phyloP scores from a whole-genome alignment of 148 eudicot species.

The Rhododendron griersonianum region DNA sequence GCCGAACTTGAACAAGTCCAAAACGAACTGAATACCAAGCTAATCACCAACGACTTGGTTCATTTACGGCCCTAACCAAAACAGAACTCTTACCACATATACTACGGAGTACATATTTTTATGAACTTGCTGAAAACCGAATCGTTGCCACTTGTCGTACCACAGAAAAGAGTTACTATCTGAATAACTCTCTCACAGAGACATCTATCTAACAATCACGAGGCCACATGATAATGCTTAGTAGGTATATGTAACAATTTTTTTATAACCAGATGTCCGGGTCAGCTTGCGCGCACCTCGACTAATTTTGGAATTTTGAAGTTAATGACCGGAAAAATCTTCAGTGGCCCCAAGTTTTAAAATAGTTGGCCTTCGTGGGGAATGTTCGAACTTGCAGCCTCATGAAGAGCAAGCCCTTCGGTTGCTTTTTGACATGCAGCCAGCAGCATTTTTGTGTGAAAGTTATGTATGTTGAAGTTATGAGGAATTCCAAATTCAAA shows the following conservation, averaged over 20 bases:
- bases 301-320: too few species aligned
- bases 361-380: too few species aligned
- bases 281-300: too few species aligned
- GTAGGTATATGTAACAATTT: neutral
- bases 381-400: neutral
- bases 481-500: neutral
- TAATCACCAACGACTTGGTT: too few species aligned
- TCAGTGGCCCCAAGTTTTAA: too few species aligned
- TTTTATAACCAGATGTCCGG: too few species aligned
- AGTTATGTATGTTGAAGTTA: neutral
- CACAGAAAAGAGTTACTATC: neutral
- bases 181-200: neutral
- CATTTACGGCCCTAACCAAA: too few species aligned
- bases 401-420: too few species aligned
- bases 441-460: neutral
- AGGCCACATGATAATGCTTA: neutral
- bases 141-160: too few species aligned
- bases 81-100: neutral
- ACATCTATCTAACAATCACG: neutral
- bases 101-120: neutral
- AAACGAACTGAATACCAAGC: too few species aligned
- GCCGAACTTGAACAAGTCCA: too few species aligned
- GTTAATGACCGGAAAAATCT: too few species aligned
- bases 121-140: neutral
- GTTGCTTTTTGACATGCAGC: neutral